These are phyloP conservation scores for Phialocephala sp. DNA, from an alignment of 2,329 filamentous ascomycete genomes.

Conservation along the genomic window DNA sequence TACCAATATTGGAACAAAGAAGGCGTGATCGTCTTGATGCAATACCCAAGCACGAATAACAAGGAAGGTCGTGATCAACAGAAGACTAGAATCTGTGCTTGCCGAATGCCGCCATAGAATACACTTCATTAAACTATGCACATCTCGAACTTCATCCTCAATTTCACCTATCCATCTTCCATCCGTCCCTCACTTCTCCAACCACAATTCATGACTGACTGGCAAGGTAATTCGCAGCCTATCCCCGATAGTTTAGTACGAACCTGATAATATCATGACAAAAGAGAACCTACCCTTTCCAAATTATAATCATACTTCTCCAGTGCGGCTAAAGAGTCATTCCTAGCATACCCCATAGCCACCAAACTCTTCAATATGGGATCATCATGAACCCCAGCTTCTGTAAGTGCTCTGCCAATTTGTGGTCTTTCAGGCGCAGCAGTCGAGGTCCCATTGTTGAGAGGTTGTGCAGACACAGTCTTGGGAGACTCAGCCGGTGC, in stretches of 20 bases:
- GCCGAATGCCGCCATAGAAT: slow-evolving; percentile 14
- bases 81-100: background rate
- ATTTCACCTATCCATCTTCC: background rate
- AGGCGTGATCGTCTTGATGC: background rate
- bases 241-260: slow-evolving; percentile 24
- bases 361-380: slow-evolving; percentile 89
- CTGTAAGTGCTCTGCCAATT: slow-evolving; percentile 72
- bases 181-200: background rate
- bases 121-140: slow-evolving; percentile 32
- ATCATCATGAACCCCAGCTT: slow-evolving; percentile 83
- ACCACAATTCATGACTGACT: slow-evolving; percentile 38
- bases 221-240: slow-evolving; percentile 45
- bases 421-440: slow-evolving; percentile 44
- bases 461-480: slow-evolving; percentile 14
- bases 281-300: slow-evolving; percentile 73
- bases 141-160: slow-evolving; percentile 23
- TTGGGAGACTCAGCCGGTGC: slow-evolving; percentile 36
- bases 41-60: background rate
- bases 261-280: background rate
- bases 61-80: background rate
- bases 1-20: background rate
- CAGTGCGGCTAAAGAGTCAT: slow-evolving; percentile 76
- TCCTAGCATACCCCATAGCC: slow-evolving; percentile 83
- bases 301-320: slow-evolving; percentile 97
- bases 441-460: slow-evolving; percentile 29